Percentiles rank a stretch among this genome's conserved stretches.
Conservation (phyloP, 1,284 basidiomycete genomes). For the Mycena sp. region DNA sequence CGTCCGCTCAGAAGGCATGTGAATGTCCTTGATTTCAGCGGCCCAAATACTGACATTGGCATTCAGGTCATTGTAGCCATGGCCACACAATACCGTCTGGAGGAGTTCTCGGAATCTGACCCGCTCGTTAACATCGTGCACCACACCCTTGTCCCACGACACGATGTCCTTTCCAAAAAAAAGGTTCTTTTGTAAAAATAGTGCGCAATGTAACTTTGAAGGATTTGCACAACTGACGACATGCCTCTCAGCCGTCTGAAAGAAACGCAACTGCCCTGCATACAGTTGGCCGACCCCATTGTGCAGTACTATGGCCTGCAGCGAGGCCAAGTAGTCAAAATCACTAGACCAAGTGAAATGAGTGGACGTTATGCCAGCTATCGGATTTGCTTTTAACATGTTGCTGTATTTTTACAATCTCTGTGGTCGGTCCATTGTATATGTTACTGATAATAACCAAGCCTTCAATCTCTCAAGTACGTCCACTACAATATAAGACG, state of each 20-base stretch:
- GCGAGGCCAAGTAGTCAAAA: constrained; percentile 98
- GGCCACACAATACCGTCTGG: constrained; percentile 87
- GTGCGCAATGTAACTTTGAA: constrained; percentile 61
- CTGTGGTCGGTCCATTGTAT: neutral
- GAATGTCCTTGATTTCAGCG: constrained; percentile 4
- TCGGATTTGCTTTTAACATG: constrained; percentile 81
- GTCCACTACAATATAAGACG: no score
- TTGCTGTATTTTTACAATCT: neutral
- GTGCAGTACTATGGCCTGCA: constrained; percentile 97
- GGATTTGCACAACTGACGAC: constrained; percentile 15
- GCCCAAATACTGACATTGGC: constrained; percentile 21
- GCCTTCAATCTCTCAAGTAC: no score
- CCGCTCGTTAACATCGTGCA: constrained; percentile 97
- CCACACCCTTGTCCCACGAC: constrained; percentile 94
- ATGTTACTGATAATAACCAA: neutral
- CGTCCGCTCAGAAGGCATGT: constrained; percentile 88
- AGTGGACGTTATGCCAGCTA: constrained; percentile 95
- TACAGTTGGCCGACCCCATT: constrained; percentile 96
- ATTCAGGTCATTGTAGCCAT: constrained; percentile 88
- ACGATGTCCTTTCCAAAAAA: constrained; percentile 94
- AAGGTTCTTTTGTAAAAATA: constrained; percentile 90
- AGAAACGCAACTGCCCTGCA: constrained; percentile 97
- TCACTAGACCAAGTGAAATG: constrained; percentile 96
- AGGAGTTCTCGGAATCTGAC: constrained; percentile 97
- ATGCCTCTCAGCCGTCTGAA: constrained; percentile 84